Evolutionary conservation across 345 rosid genomes (phyloP).

Genomic region (Lumnitzera littorea): DNA sequence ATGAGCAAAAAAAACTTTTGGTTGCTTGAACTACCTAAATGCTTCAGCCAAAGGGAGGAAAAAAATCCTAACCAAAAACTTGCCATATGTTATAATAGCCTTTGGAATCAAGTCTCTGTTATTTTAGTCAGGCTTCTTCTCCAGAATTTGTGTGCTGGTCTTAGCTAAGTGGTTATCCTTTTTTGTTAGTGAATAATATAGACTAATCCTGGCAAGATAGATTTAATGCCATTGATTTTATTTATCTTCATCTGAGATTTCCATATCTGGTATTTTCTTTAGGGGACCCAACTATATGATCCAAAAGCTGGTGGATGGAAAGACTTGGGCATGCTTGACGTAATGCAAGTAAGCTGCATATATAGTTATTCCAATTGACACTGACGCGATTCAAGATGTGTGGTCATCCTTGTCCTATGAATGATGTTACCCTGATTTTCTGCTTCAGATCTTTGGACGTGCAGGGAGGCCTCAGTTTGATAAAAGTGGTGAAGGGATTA

Average conservation of each 20-base stretch:
- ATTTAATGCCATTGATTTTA: neutral
- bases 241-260: conserved; percentile 11
- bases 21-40: too few relatives aligned
- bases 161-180: too few relatives aligned
- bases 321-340: conserved; percentile 98
- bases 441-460: conserved; percentile 86
- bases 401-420: neutral
- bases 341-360: conserved; percentile 68
- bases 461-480: conserved; percentile 99
- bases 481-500: conserved; percentile 97
- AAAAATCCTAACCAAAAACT: too few relatives aligned
- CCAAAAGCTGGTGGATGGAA: conserved; percentile 99
- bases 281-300: conserved; percentile 97
- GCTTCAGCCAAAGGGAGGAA: too few relatives aligned
- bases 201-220: too few relatives aligned
- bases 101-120: too few relatives aligned
- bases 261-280: conserved; percentile 12
- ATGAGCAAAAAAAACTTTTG: too few relatives aligned
- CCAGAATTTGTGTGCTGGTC: too few relatives aligned
- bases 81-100: too few relatives aligned
- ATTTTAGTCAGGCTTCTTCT: too few relatives aligned
- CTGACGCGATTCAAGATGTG: neutral
- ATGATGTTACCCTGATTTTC: conserved; percentile 7
- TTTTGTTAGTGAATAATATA: too few relatives aligned
- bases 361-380: neutral